phyloP scores from a whole-genome alignment of 495 filamentous ascomycete species.

The Xylaria telfairii region DNA sequence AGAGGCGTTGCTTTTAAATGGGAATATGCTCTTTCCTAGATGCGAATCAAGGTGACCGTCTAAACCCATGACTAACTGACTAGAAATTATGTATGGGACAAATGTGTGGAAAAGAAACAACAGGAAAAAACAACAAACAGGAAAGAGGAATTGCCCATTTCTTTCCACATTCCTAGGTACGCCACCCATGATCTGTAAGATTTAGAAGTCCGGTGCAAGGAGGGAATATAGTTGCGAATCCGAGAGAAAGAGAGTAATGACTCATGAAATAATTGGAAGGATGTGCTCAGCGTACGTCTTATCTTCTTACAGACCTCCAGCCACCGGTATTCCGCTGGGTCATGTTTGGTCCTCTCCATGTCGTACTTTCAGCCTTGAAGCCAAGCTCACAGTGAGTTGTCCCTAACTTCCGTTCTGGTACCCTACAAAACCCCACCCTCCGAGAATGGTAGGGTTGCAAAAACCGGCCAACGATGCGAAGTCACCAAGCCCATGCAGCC shows the following conservation, averaged over 20 bases:
- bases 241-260: neutral
- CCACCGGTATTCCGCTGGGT: neutral
- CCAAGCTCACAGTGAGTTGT: constrained; percentile 7
- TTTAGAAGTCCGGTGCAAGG: neutral
- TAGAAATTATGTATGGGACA: constrained; percentile 23
- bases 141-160: neutral
- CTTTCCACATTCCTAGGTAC: constrained; percentile 7
- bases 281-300: neutral
- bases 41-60: constrained; percentile 26
- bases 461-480: constrained; percentile 23
- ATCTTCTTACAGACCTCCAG: neutral
- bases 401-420: constrained; percentile 4
- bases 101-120: neutral
- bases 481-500: constrained; percentile 24
- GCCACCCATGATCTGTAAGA: constrained; percentile 19
- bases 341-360: neutral
- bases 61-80: constrained; percentile 17
- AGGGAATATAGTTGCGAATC: neutral
- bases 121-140: neutral
- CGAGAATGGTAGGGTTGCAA: constrained; percentile 12
- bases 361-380: neutral
- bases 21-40: constrained; percentile 24
- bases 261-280: neutral
- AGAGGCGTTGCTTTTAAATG: constrained; percentile 2
- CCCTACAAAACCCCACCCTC: neutral